Evolutionary conservation across 768 basidiomycete genomes (phyloP), one percentile per base, ranked within the genome.

Genomic region (Xerocomellus amylosporus): DNA sequence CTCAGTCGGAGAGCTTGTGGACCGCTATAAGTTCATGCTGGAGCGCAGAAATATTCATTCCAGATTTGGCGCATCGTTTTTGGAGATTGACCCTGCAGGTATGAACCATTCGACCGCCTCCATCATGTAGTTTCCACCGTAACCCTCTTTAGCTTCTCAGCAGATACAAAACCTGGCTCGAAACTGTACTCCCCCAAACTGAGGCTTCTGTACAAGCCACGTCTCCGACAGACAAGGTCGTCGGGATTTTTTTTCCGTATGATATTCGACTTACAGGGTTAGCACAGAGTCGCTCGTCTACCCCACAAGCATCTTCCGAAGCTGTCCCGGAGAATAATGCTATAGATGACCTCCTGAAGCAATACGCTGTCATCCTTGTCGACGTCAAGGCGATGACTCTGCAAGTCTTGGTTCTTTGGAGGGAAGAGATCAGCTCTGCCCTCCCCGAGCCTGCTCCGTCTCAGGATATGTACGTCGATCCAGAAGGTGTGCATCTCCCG

Each of bases 31-130:
- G 79, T 36, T 79, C 81, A 8, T 93, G 93, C 66, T 98, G 96
- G 96, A 88, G 86, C 53, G 81, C 85, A 17, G 87, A 93, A 48
- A 79, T 97, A 8, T 95, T 82, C 68, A 85, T 98, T 39, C 86
- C 88, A 2, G 88, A 93, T 54, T 73, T 98, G 12, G 81, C 82
- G 34, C 79, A 86, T 70, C 81, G 89, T 46, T 98, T 98, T 69
- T 98, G 96, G 97, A 84, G 81, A 63, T 73, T 98, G 53, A 90
- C 87, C 7, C 73, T 99, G 26, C 96, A 99, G 82, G 93, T 93
- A 46, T 49, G 64, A 28, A 28, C 14, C 60, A 47, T 55, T 47
- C 5, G 2, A n/a, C n/a, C n/a, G 20, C 40, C 20, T 38, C 46
- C 34, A 46, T 34, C 28, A 20, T 49, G 39, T 37, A 30, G 51